Evolutionary conservation across 805 yeast genomes (phyloP), one percentile per base, ranked within the genome.

Genomic region (Zygoascus bituminiphila): DNA sequence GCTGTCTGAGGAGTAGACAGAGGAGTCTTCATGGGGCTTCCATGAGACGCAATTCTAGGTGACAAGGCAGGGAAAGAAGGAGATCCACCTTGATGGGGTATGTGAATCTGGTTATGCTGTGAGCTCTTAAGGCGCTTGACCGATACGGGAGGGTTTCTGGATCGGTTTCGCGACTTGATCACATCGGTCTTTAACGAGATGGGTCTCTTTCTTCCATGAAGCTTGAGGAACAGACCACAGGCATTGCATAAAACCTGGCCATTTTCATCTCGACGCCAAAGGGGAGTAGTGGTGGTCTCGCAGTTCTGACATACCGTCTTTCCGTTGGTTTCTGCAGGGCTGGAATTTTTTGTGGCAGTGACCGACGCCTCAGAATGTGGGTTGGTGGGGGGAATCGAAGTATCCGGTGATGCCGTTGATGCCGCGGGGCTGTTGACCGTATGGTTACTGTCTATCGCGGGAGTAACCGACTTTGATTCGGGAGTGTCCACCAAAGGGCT

Each of bases 161-260:
- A 44, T 24, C 56, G 21, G 64, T 89, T 89, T 63, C 98, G 75
- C 42, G 93, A 82, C 68, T 88, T 88, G 64, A 89, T 89, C 24
- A 89, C 91, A 67, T 89, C 95, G 7, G 96, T 87, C 64, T 89
- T 89, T 60, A 89, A 72, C 25, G 91, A 80, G 47, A 89, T 88
- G 7, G 98, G 97, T 60, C 98, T 75, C 39, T 96, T 88, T 48
- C 95, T 77, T 17, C 97, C 96, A 62, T 89, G 98, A 36, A 89
- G 74, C 68, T 89, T 89, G 51, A 88, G 68, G 60, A 88, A 88
- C 44, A 88, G 70, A 0, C 96, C 96, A 70, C 96, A 88, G 7
- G 98, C 98, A 69, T 89, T 89, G 65, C 98, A 89, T 44, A 89
- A 73, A 33, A 89, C 95, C 58, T 82, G 83, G 15, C 95, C 95